Evolutionary conservation across 768 basidiomycete genomes (phyloP).

Genomic region (Podaxis sp.): DNA sequence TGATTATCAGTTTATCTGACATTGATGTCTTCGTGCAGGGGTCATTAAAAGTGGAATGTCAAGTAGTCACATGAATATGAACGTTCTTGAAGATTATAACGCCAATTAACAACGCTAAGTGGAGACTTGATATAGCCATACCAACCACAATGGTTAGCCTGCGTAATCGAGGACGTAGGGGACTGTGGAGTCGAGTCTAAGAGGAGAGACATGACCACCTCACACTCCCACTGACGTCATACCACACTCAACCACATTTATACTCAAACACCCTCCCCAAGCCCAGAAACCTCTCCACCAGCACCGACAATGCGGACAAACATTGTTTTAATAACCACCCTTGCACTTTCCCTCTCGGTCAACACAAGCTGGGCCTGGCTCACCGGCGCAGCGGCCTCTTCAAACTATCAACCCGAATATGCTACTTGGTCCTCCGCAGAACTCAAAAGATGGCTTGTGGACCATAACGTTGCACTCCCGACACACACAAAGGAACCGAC

Average conservation of each 20-base stretch:
- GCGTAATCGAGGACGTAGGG: background rate
- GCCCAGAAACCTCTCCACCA: background rate
- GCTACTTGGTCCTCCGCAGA: constrained; percentile 61
- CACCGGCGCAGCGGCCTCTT: constrained; percentile 30
- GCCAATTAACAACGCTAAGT: background rate
- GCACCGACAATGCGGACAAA: background rate
- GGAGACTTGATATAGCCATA: background rate
- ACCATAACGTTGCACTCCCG: constrained; percentile 59
- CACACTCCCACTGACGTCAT: constrained; percentile 14
- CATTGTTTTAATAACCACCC: background rate
- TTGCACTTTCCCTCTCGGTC: constrained; percentile 29
- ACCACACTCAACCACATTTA: constrained; percentile 1
- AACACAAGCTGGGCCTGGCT: constrained; percentile 48
- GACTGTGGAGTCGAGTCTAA: background rate
- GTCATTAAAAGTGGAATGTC: no score
- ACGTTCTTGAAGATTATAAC: background rate
- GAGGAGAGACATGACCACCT: background rate
- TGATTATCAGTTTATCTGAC: constrained; percentile 1
- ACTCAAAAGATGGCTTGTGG: constrained; percentile 66
- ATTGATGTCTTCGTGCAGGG: background rate
- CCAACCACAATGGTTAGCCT: background rate
- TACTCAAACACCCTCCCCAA: background rate
- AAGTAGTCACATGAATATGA: background rate
- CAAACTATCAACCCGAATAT: constrained; percentile 31
- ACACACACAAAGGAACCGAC: constrained; percentile 31